phyloP scores from a whole-genome alignment of 352 stramenopile genomes.

The Phytophthora lateralis region DNA sequence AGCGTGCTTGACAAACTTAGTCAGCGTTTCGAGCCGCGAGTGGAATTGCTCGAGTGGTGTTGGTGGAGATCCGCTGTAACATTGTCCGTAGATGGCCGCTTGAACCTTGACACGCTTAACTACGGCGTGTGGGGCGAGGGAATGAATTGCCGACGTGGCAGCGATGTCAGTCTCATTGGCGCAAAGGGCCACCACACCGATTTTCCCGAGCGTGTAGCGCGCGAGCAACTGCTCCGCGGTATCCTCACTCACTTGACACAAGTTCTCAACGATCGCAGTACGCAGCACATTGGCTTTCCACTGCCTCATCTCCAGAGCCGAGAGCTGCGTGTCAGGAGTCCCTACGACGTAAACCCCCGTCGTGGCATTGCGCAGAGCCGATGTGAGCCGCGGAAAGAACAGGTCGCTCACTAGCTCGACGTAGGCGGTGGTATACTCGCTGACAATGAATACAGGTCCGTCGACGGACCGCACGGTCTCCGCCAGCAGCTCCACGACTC shows the following conservation, averaged over 20 bases:
- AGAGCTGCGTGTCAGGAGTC: slow-evolving; percentile 37
- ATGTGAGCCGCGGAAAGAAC: slow-evolving; percentile 54
- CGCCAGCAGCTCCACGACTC: slow-evolving; percentile 40
- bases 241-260: slow-evolving; percentile 15
- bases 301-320: slow-evolving; percentile 37
- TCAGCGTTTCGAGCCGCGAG: slow-evolving; percentile 32
- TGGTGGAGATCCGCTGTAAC: neutral
- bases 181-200: slow-evolving; percentile 39
- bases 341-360: slow-evolving; percentile 54
- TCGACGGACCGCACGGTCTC: slow-evolving; percentile 22
- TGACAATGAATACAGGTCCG: slow-evolving; percentile 53
- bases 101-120: slow-evolving; percentile 45
- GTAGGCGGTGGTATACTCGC: slow-evolving; percentile 41
- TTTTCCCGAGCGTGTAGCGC: slow-evolving; percentile 5
- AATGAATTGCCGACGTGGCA: slow-evolving; percentile 29
- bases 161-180: slow-evolving; percentile 36
- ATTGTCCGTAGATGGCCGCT: neutral
- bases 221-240: slow-evolving; percentile 7
- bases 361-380: slow-evolving; percentile 33
- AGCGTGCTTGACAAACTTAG: slow-evolving; percentile 35
- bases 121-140: slow-evolving; percentile 44
- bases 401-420: slow-evolving; percentile 49
- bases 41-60: slow-evolving; percentile 1
- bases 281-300: slow-evolving; percentile 60
- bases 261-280: slow-evolving; percentile 44